Conservation (phyloP, 192 early-diverging fungal genomes). For the Kappamyces sp. region DNA sequence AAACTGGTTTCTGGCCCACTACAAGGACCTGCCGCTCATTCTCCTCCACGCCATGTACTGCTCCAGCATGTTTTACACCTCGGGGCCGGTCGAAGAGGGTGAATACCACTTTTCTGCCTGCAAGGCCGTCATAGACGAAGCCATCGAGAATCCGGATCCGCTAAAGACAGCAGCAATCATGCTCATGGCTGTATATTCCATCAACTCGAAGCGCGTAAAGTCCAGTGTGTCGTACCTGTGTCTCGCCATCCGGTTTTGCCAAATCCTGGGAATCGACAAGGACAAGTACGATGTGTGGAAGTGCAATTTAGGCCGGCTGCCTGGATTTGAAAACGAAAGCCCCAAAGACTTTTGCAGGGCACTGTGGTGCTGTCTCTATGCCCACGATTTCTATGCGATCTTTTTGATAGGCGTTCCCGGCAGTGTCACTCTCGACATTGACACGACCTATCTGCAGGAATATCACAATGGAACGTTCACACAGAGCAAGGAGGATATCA, state of each 20-base stretch:
- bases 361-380: slow-evolving; percentile 7
- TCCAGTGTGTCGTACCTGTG: slow-evolving; percentile 4
- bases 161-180: neutral
- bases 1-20: too few relatives aligned
- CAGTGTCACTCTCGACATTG: neutral
- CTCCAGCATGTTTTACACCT: slow-evolving; percentile 3
- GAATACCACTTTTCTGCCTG: slow-evolving; percentile 8
- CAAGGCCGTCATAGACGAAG: slow-evolving; percentile 5
- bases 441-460: too few relatives aligned
- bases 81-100: neutral
- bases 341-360: slow-evolving; percentile 10
- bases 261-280: slow-evolving; percentile 2
- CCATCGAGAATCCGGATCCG: slow-evolving; percentile 8
- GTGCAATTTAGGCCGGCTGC: slow-evolving; percentile 1
- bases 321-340: slow-evolving; percentile 1
- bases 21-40: too few relatives aligned
- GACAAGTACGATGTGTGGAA: slow-evolving; percentile 8
- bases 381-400: slow-evolving; percentile 7
- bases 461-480: too few relatives aligned
- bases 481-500: too few relatives aligned
- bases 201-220: neutral
- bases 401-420: neutral
- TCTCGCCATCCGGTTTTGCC: slow-evolving; percentile 4
- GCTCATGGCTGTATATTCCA: neutral
- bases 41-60: too few relatives aligned